Conservation (phyloP, 139 green algal species). For the Volvox reticuliferus region DNA sequence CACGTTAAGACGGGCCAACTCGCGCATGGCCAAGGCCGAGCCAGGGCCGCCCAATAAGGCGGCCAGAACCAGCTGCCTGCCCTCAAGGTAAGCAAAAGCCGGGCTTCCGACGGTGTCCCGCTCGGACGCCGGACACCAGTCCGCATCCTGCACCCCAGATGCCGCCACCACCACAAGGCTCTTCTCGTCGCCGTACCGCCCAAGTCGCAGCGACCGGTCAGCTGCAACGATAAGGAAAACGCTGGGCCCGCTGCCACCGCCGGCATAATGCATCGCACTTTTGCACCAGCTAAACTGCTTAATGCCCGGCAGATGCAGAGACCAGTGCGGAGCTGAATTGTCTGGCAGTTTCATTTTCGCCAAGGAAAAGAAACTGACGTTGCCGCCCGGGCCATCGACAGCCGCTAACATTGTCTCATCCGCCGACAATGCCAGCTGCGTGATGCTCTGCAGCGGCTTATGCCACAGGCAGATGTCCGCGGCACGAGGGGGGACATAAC, state of each 20-base stretch:
- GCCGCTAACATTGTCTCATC: constrained; percentile 41
- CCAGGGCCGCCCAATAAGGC: not conserved
- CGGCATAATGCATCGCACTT: not conserved
- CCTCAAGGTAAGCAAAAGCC: constrained; percentile 24
- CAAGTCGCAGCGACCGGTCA: not conserved
- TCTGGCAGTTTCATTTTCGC: not conserved
- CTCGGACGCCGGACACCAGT: constrained; percentile 19
- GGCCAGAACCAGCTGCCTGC: not conserved
- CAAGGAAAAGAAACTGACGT: constrained; percentile 25
- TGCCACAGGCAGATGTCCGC: not conserved
- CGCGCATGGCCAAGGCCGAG: not conserved
- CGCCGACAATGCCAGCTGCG: constrained; percentile 39
- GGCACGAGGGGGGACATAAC: constrained; percentile 19
- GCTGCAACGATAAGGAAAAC: constrained; percentile 15
- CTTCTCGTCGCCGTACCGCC: constrained; percentile 12
- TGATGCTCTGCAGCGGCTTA: not conserved
- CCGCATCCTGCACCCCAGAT: not conserved
- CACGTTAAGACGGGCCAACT: not conserved
- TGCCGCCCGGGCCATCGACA: not conserved
- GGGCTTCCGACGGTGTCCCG: not conserved
- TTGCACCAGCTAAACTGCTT: constrained; percentile 46
- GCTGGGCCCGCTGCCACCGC: not conserved
- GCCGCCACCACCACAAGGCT: not conserved
- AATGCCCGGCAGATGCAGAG: constrained; percentile 10
- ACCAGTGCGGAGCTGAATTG: not conserved